phyloP scores from a whole-genome alignment of 1,284 basidiomycete species.

The Hemileia vastatrix region DNA sequence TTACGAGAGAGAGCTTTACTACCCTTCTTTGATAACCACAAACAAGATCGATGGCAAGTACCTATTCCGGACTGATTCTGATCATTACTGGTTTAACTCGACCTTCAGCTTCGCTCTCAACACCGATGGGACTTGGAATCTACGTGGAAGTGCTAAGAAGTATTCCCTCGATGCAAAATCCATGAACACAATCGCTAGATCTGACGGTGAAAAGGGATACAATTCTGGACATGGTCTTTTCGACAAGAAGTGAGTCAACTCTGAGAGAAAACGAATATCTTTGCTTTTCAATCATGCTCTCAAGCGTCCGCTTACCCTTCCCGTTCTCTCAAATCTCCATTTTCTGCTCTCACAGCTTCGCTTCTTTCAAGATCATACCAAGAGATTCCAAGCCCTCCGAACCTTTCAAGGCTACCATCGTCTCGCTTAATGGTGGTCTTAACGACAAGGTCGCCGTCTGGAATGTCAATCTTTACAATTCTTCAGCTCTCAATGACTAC shows the following conservation, averaged over 20 bases:
- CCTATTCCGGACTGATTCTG: too few species aligned
- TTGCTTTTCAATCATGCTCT: not conserved
- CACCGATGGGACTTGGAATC: not conserved
- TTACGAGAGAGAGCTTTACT: too few species aligned
- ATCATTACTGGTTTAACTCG: too few species aligned
- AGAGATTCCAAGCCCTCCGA: not conserved
- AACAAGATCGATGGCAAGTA: too few species aligned
- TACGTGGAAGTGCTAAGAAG: not conserved
- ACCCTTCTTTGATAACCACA: too few species aligned
- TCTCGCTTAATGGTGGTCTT: too few species aligned
- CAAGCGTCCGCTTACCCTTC: not conserved
- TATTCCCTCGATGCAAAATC: not conserved
- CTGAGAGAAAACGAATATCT: not conserved
- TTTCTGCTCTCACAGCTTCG: not conserved
- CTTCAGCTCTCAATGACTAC: too few species aligned
- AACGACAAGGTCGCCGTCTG: too few species aligned
- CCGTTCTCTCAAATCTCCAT: not conserved
- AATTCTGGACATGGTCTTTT: not conserved
- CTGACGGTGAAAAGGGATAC: not conserved
- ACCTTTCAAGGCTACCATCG: too few species aligned
- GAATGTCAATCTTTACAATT: too few species aligned
- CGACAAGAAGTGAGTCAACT: not conserved
- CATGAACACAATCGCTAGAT: not conserved
- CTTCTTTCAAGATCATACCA: not conserved
- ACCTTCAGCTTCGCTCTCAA: not conserved